Evolutionary conservation across 345 rosid species (phyloP), one percentile per base, ranked within the genome.

Genomic region (Bruguiera sexangula): DNA sequence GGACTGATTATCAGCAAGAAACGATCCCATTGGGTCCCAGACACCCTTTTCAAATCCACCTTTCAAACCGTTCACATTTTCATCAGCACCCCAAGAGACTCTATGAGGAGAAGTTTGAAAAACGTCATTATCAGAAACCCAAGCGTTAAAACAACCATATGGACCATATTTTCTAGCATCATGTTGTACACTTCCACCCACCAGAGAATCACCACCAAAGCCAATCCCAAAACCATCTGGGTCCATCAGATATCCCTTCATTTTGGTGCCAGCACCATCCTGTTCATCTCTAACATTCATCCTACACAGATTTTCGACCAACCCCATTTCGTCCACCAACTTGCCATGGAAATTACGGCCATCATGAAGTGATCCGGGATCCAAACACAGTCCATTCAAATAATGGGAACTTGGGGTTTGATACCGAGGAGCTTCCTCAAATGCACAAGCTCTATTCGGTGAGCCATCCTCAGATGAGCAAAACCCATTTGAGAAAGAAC

Each of bases 221-320:
- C 39, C 74, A 70, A 72, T 46, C 54, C 85, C 70, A 62, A 69
- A 66, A 2, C 53, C 84, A 31, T 46, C n/a, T 6, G 78, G 73
- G 75, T 78, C 84, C 68, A 74, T 46, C 72, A 73, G 75, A 68
- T 76, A 62, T 60, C 82, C 71, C 62, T 76, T 82, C 70, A 68
- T 80, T 73, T 34, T 73, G 60, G 16, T 60, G 75, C 77, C 62
- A 66, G 70, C 65, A 62, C 60, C 66, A 20, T 54, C 53, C 24
- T 69, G 69, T 24, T 77, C 86, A 60, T 79, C 80, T 65, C 76
- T 67, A 67, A 88, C 69, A 76, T 75, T 82, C 89, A 88, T 70
- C 59, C 79, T 63, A 52, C 21, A 29, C 6, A 86, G 77, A 78
- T 67, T 75, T 43, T 77, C 64, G 66, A 83, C 77, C 75, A 88